Evolutionary conservation across 2,329 filamentous ascomycete genomes (phyloP).

Genomic region (Fusarium sp.): DNA sequence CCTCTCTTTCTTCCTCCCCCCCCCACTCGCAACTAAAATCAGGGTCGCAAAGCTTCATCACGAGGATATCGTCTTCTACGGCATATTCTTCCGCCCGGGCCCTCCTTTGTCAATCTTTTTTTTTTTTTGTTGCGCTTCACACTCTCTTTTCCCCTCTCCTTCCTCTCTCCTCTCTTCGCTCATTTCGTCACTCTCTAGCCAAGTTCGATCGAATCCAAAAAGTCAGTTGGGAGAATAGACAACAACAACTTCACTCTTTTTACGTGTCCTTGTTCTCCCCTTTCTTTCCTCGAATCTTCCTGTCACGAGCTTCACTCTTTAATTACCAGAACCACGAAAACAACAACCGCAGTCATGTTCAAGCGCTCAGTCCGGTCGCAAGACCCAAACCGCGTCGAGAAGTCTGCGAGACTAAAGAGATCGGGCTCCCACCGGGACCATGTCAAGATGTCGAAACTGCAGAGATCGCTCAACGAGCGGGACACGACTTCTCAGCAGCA

Average conservation of each 20-base stretch:
- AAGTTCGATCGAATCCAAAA: slow-evolving; percentile 39
- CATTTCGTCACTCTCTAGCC: slow-evolving; percentile 65
- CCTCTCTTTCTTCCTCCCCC: slow-evolving; percentile 56
- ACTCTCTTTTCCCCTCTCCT: slow-evolving; percentile 45
- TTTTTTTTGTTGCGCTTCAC: slow-evolving; percentile 50
- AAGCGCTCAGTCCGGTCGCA: slow-evolving; percentile 88
- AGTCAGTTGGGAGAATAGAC: slow-evolving; percentile 29
- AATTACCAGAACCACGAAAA: slow-evolving; percentile 22
- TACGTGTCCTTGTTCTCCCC: slow-evolving; percentile 16
- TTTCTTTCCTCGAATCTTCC: slow-evolving; percentile 23
- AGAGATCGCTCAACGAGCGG: slow-evolving; percentile 78
- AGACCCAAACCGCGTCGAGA: slow-evolving; percentile 80
- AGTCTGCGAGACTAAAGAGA: slow-evolving; percentile 84
- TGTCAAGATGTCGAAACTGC: slow-evolving; percentile 84
- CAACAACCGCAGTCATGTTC: slow-evolving; percentile 74
- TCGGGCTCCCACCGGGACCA: slow-evolving; percentile 70
- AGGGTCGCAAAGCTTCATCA: slow-evolving; percentile 68
- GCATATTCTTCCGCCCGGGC: slow-evolving; percentile 64
- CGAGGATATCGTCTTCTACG: slow-evolving; percentile 61
- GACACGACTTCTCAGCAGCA: slow-evolving; percentile 46
- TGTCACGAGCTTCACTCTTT: slow-evolving; percentile 44
- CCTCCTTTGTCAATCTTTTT: slow-evolving; percentile 59
- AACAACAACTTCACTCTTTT: slow-evolving; percentile 13
- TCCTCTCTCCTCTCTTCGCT: slow-evolving; percentile 51
- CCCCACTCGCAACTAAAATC: slow-evolving; percentile 64